Percentiles rank a stretch among this genome's conserved stretches.
phyloP scores from a whole-genome alignment of 2,329 filamentous ascomycete genomes.

The Knufia petricola region DNA sequence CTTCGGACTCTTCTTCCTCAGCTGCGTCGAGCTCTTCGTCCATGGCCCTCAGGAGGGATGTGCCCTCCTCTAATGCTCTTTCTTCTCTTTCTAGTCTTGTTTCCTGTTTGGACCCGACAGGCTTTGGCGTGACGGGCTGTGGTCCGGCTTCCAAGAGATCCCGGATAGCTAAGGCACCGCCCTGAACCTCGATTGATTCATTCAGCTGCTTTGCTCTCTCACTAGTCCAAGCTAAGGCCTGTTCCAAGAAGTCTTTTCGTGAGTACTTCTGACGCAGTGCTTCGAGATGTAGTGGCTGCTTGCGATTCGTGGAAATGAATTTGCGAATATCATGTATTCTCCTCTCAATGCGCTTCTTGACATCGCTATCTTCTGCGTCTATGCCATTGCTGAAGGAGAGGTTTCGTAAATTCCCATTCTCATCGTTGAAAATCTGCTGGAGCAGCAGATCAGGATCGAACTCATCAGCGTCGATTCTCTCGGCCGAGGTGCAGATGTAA shows the following conservation, averaged over 20 bases:
- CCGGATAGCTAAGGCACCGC: constrained; percentile 8
- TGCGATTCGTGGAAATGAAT: constrained; percentile 27
- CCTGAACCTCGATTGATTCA: constrained; percentile 7
- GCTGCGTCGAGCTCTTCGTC: constrained; percentile 3
- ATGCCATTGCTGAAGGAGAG: background rate
- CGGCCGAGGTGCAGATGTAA: constrained; percentile 37
- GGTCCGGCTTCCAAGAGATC: background rate
- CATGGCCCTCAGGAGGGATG: background rate
- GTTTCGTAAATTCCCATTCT: constrained; percentile 18
- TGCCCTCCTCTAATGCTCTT: background rate
- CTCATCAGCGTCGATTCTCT: constrained; percentile 23
- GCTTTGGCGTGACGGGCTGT: background rate
- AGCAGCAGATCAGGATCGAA: constrained; percentile 36
- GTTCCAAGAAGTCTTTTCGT: constrained; percentile 41
- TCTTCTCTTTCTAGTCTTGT: background rate
- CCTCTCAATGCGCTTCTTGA: constrained; percentile 29
- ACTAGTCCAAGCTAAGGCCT: constrained; percentile 36
- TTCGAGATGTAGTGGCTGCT: constrained; percentile 34
- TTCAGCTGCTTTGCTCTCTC: constrained; percentile 13
- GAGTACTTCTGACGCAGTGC: constrained; percentile 37
- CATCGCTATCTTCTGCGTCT: constrained; percentile 2
- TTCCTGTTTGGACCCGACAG: background rate
- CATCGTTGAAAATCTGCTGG: constrained; percentile 33
- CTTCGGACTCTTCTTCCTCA: background rate
- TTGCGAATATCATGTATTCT: constrained; percentile 26